Percentiles rank a stretch among this genome's conserved stretches.
These are phyloP conservation scores for Cryptococcus sp. DNA, from an alignment of 1,284 basidiomycete species.

Conservation along the genomic window DNA sequence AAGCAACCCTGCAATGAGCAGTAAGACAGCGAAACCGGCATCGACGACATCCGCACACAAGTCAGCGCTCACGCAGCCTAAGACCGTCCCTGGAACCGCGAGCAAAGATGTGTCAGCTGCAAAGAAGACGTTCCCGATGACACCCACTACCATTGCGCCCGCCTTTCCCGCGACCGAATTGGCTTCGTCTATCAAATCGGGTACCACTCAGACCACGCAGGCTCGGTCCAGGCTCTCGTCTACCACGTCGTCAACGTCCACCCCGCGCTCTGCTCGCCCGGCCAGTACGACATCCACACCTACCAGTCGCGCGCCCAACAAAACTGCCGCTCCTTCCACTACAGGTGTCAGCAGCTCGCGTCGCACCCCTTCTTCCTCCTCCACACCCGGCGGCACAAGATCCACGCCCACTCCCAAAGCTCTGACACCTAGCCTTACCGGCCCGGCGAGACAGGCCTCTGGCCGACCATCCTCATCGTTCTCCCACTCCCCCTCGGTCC, in stretches of 20 bases:
- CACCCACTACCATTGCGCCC: background rate
- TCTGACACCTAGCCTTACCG: constrained; percentile 26
- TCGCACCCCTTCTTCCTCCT: constrained; percentile 2
- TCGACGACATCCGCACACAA: too few relatives aligned
- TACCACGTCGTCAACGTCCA: background rate
- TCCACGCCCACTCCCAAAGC: constrained; percentile 6
- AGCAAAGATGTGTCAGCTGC: background rate
- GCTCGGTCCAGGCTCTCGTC: constrained; percentile 10
- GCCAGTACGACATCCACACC: background rate
- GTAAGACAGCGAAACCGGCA: too few relatives aligned
- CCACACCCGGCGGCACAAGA: constrained; percentile 1
- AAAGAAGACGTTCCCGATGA: background rate
- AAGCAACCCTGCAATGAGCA: too few relatives aligned
- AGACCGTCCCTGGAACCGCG: too few relatives aligned
- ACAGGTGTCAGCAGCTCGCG: background rate
- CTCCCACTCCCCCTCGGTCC: background rate
- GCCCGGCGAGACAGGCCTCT: constrained; percentile 13
- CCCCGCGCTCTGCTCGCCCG: background rate
- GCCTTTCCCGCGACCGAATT: background rate
- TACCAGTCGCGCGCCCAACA: background rate
- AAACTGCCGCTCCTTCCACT: background rate
- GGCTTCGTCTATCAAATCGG: background rate
- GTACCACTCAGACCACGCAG: constrained; percentile 3
- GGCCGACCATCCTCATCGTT: constrained; percentile 4
- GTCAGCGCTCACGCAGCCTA: too few relatives aligned